These are phyloP conservation scores for Aethionema arabicum DNA, from an alignment of 345 rosid genomes.

Conservation along the genomic window DNA sequence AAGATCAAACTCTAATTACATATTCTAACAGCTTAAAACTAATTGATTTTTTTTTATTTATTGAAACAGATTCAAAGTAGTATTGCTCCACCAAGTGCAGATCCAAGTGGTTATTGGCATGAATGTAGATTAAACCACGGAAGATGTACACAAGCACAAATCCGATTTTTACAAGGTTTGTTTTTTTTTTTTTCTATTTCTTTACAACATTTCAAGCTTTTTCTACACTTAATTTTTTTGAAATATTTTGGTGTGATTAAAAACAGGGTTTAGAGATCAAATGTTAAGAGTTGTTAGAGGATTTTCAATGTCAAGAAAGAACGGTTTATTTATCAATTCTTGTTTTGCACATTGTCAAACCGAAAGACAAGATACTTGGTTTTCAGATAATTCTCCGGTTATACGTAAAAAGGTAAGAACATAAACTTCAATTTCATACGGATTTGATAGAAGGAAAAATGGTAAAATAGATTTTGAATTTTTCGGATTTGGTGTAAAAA, in stretches of 20 bases:
- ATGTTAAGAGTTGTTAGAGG: constrained; percentile 64
- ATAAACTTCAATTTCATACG: background rate
- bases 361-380: constrained; percentile 96
- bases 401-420: constrained; percentile 62
- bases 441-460: too few relatives aligned
- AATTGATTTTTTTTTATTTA: background rate
- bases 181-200: too few relatives aligned
- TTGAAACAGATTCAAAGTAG: constrained; percentile 75
- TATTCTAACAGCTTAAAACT: background rate
- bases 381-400: constrained; percentile 73
- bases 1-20: too few relatives aligned
- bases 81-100: constrained; percentile 87
- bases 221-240: background rate
- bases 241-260: background rate
- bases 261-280: constrained; percentile 76
- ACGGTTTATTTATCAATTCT: constrained; percentile 87
- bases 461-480: too few relatives aligned
- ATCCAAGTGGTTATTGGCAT: constrained; percentile 88
- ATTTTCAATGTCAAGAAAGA: constrained; percentile 59
- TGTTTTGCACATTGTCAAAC: constrained; percentile 96
- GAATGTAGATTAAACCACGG: constrained; percentile 77
- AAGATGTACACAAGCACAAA: constrained; percentile 66
- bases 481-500: too few relatives aligned
- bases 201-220: background rate
- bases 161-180: constrained; percentile 76